Evolutionary conservation across 2,329 filamentous ascomycete species (phyloP), one percentile per base, ranked within the genome.

Genomic region (Chaetomium strumarium): DNA sequence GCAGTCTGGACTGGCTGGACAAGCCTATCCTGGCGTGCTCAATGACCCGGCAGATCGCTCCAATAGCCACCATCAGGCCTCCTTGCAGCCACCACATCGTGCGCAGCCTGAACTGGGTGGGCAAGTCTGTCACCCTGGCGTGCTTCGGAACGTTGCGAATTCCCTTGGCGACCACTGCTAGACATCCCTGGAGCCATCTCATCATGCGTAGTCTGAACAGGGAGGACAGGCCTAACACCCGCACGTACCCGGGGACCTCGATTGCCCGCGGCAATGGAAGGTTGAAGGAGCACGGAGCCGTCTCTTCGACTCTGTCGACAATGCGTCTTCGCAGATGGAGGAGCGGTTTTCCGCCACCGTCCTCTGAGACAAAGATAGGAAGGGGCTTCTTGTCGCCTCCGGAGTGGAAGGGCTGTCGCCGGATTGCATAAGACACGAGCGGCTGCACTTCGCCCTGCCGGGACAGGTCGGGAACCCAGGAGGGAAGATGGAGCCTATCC

Each of bases 331-430:
- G 12, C 6, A 47, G 14, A 6, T 41, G 37, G 2, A 48, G 29
- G 24, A 40, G 24, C 4, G 7, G 24, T 24, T 7, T 24, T 4
- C 24, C 24, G 11, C 13, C 16, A 17, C 37, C 16, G 34, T 40
- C 37, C 6, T 37, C 8, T 12, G 46, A 48, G 37, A 40, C n/a
- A 24, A 10, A n/a, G 4, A 34, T 30, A 29, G 19, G 33, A 16
- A 37, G n/a, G n/a, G n/a, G 36, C 12, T 31, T 39, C 12, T 40
- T n/a, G 17, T 41, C 3, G 11, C 36, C 46, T 3, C 46, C 46
- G 37, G 46, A 29, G 13, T 48, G 46, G 16, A 48, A 48, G 10
- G 40, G 46, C 24, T 48, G 46, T 16, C 37, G 37, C 11, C 37
- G 46, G 37, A 40, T 34, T 9, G 37, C 40, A 37, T 40, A 48